Evolutionary conservation across 257 asterid species (phyloP).

Genomic region (Nicotiana undulata): DNA sequence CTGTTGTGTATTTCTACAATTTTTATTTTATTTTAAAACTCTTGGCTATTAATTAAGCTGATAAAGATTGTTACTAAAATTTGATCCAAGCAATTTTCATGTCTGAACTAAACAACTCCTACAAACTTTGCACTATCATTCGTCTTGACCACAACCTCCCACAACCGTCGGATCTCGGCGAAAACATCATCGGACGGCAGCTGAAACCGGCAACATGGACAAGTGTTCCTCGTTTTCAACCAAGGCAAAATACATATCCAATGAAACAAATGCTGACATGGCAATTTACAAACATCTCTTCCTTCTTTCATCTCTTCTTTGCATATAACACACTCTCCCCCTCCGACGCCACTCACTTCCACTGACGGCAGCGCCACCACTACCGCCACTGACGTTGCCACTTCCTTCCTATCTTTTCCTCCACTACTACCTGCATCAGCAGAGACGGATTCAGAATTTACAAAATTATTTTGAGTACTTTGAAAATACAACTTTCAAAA

Average conservation of each 20-base stretch:
- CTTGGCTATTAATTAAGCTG: neutral
- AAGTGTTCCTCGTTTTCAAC: constrained; percentile 62
- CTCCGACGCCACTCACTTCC: constrained; percentile 29
- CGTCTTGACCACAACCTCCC: constrained; percentile 42
- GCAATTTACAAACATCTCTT: constrained; percentile 79
- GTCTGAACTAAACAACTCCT: neutral
- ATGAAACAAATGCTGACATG: constrained; percentile 79
- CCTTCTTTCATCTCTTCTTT: constrained; percentile 69
- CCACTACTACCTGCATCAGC: neutral
- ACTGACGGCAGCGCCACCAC: constrained; percentile 69
- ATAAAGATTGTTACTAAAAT: neutral
- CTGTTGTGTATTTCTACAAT: neutral
- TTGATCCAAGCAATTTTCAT: neutral
- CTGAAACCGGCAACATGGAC: constrained; percentile 83
- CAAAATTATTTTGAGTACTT: neutral
- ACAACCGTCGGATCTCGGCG: constrained; percentile 65
- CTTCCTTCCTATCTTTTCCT: constrained; percentile 26
- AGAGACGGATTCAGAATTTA: neutral
- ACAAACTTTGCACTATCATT: constrained; percentile 12
- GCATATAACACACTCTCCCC: constrained; percentile 63
- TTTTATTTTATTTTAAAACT: too few relatives aligned
- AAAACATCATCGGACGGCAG: constrained; percentile 72
- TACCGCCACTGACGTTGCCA: constrained; percentile 49
- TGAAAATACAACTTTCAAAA: neutral
- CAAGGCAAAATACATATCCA: constrained; percentile 76